Evolutionary conservation across 108 stramenopile species (phyloP).

Genomic region (Nannochloropsis salina): DNA sequence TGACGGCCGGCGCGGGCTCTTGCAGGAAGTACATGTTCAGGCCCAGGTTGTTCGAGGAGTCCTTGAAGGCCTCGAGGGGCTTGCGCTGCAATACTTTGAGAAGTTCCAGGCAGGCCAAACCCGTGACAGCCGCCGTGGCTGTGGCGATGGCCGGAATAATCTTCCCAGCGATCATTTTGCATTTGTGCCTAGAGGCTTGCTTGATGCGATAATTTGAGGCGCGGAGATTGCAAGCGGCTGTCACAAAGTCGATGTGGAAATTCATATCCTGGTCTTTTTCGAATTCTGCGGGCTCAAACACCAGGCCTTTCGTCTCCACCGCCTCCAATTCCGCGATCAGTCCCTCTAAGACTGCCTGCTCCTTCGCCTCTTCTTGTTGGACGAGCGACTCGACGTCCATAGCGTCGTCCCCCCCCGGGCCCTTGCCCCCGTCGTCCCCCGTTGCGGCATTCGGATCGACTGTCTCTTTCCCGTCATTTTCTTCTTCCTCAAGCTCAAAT

Average conservation of each 20-base stretch:
- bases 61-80: conserved; percentile 48
- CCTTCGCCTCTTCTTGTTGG: neutral
- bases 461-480: conserved; percentile 17
- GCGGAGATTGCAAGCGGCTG: conserved; percentile 49
- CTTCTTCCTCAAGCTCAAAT: conserved; percentile 42
- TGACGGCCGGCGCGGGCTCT: conserved; percentile 34
- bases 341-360: neutral
- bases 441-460: neutral
- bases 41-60: conserved; percentile 51
- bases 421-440: neutral
- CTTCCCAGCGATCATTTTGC: conserved; percentile 64
- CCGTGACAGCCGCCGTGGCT: conserved; percentile 59
- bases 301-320: conserved; percentile 32
- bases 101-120: conserved; percentile 61
- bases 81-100: conserved; percentile 56
- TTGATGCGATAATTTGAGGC: conserved; percentile 52
- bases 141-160: conserved; percentile 65
- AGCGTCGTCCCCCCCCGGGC: conserved; percentile 19
- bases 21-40: conserved; percentile 53
- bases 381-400: neutral
- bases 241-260: conserved; percentile 63
- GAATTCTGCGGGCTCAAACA: conserved; percentile 52
- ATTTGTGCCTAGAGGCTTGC: conserved; percentile 52
- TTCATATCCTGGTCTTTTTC: conserved; percentile 60
- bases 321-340: conserved; percentile 34